Evolutionary conservation across 148 eudicot species (phyloP), one percentile per base, ranked within the genome.

Genomic region (Amaranthus cruentus): DNA sequence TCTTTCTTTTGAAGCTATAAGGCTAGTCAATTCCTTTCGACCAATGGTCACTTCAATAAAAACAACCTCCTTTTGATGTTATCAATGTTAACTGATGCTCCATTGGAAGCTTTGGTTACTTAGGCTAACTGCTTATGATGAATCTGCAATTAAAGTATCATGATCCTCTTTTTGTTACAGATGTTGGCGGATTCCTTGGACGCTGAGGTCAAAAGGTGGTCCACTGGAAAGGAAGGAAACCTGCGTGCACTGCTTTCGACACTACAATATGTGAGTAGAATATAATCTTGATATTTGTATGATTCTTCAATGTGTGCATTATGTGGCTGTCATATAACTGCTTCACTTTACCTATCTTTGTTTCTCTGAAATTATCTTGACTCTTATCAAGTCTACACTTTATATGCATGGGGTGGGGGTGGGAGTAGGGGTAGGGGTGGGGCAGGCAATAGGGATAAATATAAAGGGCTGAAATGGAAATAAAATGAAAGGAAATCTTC

Each of bases 241-340:
- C 78, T 96, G 84, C 94, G 96, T 54, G 87, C 97, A 55, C 74
- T 96, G 75, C 99, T 96, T 76, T 96, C 99, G 11, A 96, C 97
- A 15, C 83, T 96, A 77, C 99, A 96, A 86, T 89, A 96, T 85
- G 99, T 96, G 87, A 60, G 97, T 56, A 49, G 12, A 50, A 48
- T 56, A 49, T 9, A 50, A 48, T 50, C 71, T 55, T 62, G 43
- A 47, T 49, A 44, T 9, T 69, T 44, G 58, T 69, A 58, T 71
- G 8, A 56, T 9, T 28, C 28, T 10, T 55, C 38, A 46, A 43
- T 68, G 47, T 70, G 12, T 75, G 8, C 43, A 6, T 48, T 8
- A 13, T 56, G 10, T 65, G 2, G 18, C 61, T 43, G n/a, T 10
- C 47, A 62, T 11, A 5, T 47, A 75, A 28, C 10, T 46, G 44